phyloP scores from a whole-genome alignment of 352 stramenopile genomes.

The Halophytophthora batemanensis region DNA sequence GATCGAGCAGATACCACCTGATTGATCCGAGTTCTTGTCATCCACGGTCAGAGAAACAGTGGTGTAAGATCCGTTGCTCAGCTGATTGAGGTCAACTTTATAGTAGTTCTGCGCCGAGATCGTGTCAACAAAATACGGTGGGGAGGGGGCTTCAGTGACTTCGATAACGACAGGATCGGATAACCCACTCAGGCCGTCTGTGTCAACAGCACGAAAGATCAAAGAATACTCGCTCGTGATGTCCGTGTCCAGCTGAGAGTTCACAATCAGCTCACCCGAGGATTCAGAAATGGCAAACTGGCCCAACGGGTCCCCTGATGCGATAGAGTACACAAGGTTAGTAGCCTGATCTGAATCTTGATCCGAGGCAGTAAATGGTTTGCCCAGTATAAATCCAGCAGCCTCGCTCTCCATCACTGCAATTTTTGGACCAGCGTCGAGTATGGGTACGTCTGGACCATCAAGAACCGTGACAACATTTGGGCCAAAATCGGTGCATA shows the following conservation, averaged over 20 bases:
- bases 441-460: conserved; percentile 38
- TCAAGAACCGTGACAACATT: conserved; percentile 37
- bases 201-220: conserved; percentile 40
- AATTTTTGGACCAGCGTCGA: conserved; percentile 13
- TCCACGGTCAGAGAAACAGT: conserved; percentile 35
- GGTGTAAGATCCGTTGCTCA: conserved; percentile 41
- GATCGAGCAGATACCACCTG: conserved; percentile 42
- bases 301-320: conserved; percentile 37
- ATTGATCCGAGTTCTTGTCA: conserved; percentile 44
- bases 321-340: conserved; percentile 41
- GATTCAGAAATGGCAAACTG: conserved; percentile 40
- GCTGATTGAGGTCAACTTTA: conserved; percentile 42
- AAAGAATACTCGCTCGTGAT: conserved; percentile 33
- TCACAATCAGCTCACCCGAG: conserved; percentile 31
- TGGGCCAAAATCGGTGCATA: conserved; percentile 40
- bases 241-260: conserved; percentile 30
- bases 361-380: conserved; percentile 33
- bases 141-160: conserved; percentile 35
- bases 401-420: conserved; percentile 10
- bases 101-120: conserved; percentile 25
- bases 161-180: conserved; percentile 38
- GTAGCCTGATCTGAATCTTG: conserved; percentile 44
- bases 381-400: conserved; percentile 19
- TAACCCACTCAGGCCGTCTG: conserved; percentile 30
- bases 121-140: conserved; percentile 48